Evolutionary conservation across 1,284 basidiomycete genomes (phyloP), one percentile per base, ranked within the genome.

Genomic region (Phlebopus sp.): DNA sequence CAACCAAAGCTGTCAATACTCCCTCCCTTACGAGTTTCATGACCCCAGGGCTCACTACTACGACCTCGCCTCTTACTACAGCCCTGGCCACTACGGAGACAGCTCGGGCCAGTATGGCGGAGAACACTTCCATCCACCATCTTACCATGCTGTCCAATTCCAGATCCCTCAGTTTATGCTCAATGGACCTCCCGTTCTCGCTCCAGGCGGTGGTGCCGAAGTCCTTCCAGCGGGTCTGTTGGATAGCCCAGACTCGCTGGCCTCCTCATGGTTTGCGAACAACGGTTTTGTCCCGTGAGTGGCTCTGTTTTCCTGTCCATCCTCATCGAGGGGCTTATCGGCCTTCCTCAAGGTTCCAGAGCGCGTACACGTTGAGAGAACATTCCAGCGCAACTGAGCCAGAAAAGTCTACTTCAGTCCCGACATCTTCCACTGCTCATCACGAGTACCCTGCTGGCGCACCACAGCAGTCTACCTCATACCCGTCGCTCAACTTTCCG

Each of bases 191-290:
- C 79, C 82, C 11, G 74, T 76, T 7, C 72, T 87, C 21, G 81
- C 81, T 2, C 78, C 75, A 4, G 84, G 83, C n/a, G 84, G 85
- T 30, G 84, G 86, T 38, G 84, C 81, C 10, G 86, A 88, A 62
- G 78, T 84, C 9, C 59, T 86, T 14, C 76, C 80, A 1, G 68
- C 71, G 6, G 71, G 75, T 32, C 64, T 78, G 46, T 63, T 76
- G 34, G 64, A 63, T 34, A 58, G 59, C 53, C 44, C 67, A 49
- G 54, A 62, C 50, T 56, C 66, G 11, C 52, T 67, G 36, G 59
- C 63, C 45, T 71, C 71, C n/a, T 58, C 70, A 9, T 83, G 81
- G 80, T 69, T 78, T 41, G 51, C 68, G 10, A 76, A 76, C 50
- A 72, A 68, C 36, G 73, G 74, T 14, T 76, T 76, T 54, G 39